Percentiles rank a stretch among this genome's conserved stretches.
Conservation (phyloP, 805 yeast genomes). For the Pichia occidentalis region DNA sequence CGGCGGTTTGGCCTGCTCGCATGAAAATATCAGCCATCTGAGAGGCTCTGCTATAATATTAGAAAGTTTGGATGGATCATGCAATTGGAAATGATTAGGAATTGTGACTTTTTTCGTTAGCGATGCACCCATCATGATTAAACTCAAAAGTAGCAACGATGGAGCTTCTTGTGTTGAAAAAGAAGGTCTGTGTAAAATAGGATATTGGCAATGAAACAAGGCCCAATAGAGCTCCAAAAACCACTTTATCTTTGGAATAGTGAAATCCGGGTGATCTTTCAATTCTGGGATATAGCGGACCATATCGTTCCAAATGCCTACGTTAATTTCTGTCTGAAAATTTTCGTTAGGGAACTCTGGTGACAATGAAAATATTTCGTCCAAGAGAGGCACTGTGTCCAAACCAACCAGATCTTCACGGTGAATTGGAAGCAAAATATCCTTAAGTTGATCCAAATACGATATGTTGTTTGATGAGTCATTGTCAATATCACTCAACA, state of each 20-base stretch:
- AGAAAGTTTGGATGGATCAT: slow-evolving; percentile 25
- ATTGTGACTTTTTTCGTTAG: slow-evolving; percentile 10
- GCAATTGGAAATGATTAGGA: slow-evolving; percentile 9
- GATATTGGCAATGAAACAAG: slow-evolving; percentile 49
- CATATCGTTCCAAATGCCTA: slow-evolving; percentile 15
- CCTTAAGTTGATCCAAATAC: slow-evolving; percentile 12
- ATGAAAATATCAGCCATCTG: slow-evolving; percentile 39
- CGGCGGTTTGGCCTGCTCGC: slow-evolving; percentile 39
- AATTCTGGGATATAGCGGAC: slow-evolving; percentile 18
- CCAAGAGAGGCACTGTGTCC: slow-evolving; percentile 18
- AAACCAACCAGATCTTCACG: slow-evolving; percentile 19
- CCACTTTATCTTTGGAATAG: slow-evolving; percentile 15
- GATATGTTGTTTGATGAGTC: slow-evolving; percentile 9
- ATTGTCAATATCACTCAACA: slow-evolving; percentile 15
- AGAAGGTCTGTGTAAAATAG: slow-evolving; percentile 41
- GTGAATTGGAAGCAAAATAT: slow-evolving; percentile 15
- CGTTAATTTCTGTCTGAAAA: slow-evolving; percentile 19
- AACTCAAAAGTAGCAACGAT: slow-evolving; percentile 45
- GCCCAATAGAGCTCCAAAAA: slow-evolving; percentile 41
- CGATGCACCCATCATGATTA: slow-evolving; percentile 51
- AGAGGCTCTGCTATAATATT: slow-evolving; percentile 37
- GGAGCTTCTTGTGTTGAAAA: slow-evolving; percentile 46
- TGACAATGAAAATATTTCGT: slow-evolving; percentile 20
- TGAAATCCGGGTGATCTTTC: slow-evolving; percentile 18
- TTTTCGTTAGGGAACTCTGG: slow-evolving; percentile 22